These are phyloP conservation scores for Esteya vermicola DNA, from an alignment of 2,329 filamentous ascomycete species.

Conservation along the genomic window DNA sequence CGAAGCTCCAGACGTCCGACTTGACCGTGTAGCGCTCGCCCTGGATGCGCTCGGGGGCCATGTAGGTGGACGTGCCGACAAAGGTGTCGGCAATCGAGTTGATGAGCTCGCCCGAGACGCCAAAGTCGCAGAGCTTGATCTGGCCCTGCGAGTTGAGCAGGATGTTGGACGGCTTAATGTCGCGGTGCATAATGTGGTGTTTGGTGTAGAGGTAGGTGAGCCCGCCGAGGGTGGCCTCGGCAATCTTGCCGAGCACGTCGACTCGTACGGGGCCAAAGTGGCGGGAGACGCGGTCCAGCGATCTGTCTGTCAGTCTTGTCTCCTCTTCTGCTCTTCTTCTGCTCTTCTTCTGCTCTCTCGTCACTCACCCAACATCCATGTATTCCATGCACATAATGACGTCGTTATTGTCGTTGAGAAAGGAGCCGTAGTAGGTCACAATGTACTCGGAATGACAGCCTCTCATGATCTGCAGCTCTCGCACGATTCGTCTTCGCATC, in stretches of 20 bases:
- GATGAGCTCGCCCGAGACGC: conserved; percentile 93
- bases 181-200: conserved; percentile 97
- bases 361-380: conserved; percentile 87
- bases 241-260: conserved; percentile 93
- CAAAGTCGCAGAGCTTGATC: conserved; percentile 98
- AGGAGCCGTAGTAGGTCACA: conserved; percentile 94
- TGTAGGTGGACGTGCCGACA: conserved; percentile 96
- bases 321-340: not conserved
- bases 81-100: conserved; percentile 98
- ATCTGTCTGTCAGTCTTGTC: conserved; percentile 36
- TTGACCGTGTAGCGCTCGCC: conserved; percentile 96
- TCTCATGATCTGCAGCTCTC: conserved; percentile 96
- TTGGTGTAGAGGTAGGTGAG: conserved; percentile 90
- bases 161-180: conserved; percentile 97
- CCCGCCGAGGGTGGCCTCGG: conserved; percentile 85
- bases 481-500: conserved; percentile 89
- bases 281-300: conserved; percentile 84
- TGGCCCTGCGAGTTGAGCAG: conserved; percentile 85
- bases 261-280: conserved; percentile 92
- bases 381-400: conserved; percentile 99
- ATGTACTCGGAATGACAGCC: conserved; percentile 95
- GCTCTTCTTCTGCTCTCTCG: not conserved
- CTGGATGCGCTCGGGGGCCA: conserved; percentile 96
- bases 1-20: conserved; percentile 98
- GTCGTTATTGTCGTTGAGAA: conserved; percentile 90